These are phyloP conservation scores for Xerocomellus dryophilus DNA, from an alignment of 768 basidiomycete species.

Conservation along the genomic window DNA sequence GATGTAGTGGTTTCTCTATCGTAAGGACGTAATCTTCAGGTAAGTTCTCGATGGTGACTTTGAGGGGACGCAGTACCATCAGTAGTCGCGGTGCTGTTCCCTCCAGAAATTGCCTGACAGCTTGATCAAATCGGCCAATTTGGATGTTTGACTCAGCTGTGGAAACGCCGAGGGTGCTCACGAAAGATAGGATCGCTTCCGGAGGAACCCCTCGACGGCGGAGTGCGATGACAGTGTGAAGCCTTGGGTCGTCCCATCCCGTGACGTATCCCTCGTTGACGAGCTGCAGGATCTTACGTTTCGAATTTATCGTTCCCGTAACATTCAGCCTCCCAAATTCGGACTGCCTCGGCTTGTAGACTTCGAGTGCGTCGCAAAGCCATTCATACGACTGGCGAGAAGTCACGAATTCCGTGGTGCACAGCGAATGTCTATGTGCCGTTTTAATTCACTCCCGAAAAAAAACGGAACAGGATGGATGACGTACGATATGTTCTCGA, in stretches of 20 bases:
- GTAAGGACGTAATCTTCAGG: conserved; percentile 78
- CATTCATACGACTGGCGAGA: conserved; percentile 98
- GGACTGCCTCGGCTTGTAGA: conserved; percentile 96
- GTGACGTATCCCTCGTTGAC: conserved; percentile 81
- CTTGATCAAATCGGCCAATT: conserved; percentile 84
- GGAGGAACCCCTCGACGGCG: conserved; percentile 96
- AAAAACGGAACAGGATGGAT: not conserved
- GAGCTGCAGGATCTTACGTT: conserved; percentile 88
- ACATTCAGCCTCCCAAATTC: conserved; percentile 93
- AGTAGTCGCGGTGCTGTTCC: conserved; percentile 81
- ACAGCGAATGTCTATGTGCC: conserved; percentile 80
- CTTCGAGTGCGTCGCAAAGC: conserved; percentile 96
- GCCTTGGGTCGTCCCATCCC: conserved; percentile 96
- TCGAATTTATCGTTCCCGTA: conserved; percentile 94
- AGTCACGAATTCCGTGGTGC: conserved; percentile 92
- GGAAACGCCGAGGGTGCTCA: conserved; percentile 92
- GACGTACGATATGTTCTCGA: conserved; percentile 97
- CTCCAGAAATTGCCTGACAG: conserved; percentile 87
- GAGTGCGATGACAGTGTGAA: conserved; percentile 95
- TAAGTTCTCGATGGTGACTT: conserved; percentile 88
- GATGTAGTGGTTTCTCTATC: conserved; percentile 90
- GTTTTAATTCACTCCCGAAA: not conserved
- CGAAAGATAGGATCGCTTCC: conserved; percentile 90
- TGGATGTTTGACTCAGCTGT: conserved; percentile 81
- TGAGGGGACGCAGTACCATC: conserved; percentile 88